Percentiles rank a stretch among this genome's conserved stretches.
Evolutionary conservation across 164 flowering plant species (phyloP).

Genomic region (Malania oleifera): DNA sequence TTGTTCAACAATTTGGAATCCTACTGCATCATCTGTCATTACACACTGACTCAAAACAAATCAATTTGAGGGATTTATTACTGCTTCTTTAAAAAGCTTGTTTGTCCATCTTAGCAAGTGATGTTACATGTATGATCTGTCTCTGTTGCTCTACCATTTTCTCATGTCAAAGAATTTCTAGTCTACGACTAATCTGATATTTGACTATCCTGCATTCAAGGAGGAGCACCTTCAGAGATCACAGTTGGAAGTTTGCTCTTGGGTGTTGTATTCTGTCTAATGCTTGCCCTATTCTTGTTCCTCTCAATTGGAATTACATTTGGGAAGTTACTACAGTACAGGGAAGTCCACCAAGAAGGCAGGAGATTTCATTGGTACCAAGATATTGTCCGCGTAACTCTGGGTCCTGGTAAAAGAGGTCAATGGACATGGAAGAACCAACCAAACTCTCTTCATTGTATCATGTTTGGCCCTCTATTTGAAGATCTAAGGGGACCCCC

Average conservation of each 20-base stretch:
- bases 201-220: constrained; percentile 25
- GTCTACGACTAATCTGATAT: constrained; percentile 1
- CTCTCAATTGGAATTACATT: constrained; percentile 80
- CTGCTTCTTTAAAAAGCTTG: too few relatives aligned
- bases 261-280: constrained; percentile 31
- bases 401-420: constrained; percentile 97
- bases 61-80: too few relatives aligned
- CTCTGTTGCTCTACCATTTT: too few relatives aligned
- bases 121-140: too few relatives aligned
- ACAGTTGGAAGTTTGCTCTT: constrained; percentile 55
- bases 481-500: constrained; percentile 96
- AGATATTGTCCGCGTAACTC: constrained; percentile 62
- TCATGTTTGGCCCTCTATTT: constrained; percentile 70
- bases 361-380: constrained; percentile 74
- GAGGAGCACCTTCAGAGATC: constrained; percentile 48
- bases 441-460: constrained; percentile 36
- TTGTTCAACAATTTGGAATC: too few relatives aligned
- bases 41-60: too few relatives aligned
- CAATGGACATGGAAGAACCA: constrained; percentile 94
- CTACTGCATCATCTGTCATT: too few relatives aligned
- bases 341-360: constrained; percentile 89
- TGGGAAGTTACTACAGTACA: constrained; percentile 86
- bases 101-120: too few relatives aligned
- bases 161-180: not conserved
- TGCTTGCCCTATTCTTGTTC: constrained; percentile 58